A percentile compares a stretch with the other conserved stretches of the same genome.
Conservation (phyloP, 805 yeast species). For the Myxozyma nipponensis region DNA sequence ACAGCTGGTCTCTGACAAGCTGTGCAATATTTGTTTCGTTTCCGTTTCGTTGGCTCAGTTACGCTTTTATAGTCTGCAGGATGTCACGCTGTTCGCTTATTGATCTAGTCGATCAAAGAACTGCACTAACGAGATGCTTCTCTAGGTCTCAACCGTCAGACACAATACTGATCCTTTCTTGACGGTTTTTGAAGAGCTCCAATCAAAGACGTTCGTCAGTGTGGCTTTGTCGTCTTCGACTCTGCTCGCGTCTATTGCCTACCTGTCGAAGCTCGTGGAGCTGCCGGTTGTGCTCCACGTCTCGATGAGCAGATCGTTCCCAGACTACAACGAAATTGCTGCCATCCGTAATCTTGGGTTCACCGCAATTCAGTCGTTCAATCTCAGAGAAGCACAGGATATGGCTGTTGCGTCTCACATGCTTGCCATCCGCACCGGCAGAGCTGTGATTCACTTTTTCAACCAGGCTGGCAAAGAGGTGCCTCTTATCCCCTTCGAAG, state of each 20-base stretch:
- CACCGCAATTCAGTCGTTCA: constrained; percentile 64
- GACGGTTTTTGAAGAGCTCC: constrained; percentile 40
- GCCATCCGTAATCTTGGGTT: constrained; percentile 67
- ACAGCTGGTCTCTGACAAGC: background rate
- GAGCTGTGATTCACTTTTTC: constrained; percentile 72
- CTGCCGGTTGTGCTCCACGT: constrained; percentile 57
- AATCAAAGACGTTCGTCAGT: constrained; percentile 38
- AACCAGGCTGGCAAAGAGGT: constrained; percentile 22
- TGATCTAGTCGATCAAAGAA: no score
- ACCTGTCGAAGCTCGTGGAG: constrained; percentile 43
- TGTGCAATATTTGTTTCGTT: no score
- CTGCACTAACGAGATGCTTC: background rate
- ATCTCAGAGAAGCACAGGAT: constrained; percentile 49
- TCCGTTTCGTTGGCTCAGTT: no score
- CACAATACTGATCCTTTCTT: constrained; percentile 54
- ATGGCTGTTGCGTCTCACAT: constrained; percentile 57
- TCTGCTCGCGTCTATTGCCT: constrained; percentile 58
- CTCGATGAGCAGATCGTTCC: constrained; percentile 33
- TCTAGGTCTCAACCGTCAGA: constrained; percentile 33
- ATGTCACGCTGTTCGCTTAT: no score
- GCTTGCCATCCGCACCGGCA: constrained; percentile 46
- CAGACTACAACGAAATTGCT: constrained; percentile 68
- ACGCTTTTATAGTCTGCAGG: no score
- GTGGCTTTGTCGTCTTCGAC: constrained; percentile 53
- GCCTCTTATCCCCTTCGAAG: constrained; percentile 22